phyloP scores from a whole-genome alignment of 1,284 basidiomycete genomes.

The Puccinia hordei region DNA sequence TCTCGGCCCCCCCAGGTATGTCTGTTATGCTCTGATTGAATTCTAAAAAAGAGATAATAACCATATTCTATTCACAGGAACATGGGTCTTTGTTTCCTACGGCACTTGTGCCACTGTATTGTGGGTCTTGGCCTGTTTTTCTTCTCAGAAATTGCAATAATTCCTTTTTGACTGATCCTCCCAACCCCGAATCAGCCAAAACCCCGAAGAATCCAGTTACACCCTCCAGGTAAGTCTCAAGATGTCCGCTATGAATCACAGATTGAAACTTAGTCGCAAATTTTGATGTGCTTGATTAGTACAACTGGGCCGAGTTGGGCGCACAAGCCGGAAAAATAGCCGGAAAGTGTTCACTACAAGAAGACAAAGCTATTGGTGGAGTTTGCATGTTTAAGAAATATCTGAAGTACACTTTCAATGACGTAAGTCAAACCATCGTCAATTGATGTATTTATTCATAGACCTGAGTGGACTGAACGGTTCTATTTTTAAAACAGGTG shows the following conservation, averaged over 20 bases:
- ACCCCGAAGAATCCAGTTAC: constrained; percentile 26
- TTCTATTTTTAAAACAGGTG: background rate
- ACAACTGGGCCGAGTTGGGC: constrained; percentile 45
- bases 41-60: background rate
- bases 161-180: background rate
- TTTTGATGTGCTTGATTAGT: background rate
- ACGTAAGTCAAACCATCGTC: background rate
- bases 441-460: too few relatives aligned
- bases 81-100: constrained; percentile 33
- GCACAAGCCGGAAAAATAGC: constrained; percentile 2
- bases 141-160: background rate
- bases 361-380: constrained; percentile 17
- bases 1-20: constrained; percentile 7
- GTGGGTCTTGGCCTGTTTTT: background rate
- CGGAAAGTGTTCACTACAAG: background rate
- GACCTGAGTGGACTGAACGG: background rate
- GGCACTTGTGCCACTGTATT: constrained; percentile 38
- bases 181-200: constrained; percentile 2
- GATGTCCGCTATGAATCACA: background rate
- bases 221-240: constrained; percentile 18
- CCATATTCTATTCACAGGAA: constrained; percentile 6
- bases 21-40: background rate
- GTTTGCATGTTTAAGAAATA: constrained; percentile 10
- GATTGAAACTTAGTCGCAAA: background rate
- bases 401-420: constrained; percentile 14